Conservation (phyloP, 371 early-diverging fungal genomes). For the Thermomucor indicae-seudaticae region DNA sequence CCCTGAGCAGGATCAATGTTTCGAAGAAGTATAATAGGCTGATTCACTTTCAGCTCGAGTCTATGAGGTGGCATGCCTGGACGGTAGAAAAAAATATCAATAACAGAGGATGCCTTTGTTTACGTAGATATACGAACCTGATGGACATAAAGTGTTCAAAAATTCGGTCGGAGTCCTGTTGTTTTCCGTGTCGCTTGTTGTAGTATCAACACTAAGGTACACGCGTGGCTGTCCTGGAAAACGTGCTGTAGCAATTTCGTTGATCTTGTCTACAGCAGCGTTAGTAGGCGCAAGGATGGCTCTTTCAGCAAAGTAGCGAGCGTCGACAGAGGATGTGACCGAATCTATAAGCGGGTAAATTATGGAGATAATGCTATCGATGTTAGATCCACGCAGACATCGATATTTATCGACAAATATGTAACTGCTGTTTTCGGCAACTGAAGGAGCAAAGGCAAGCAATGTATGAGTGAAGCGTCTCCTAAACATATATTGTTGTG, state of each 20-base stretch:
- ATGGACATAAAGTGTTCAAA: not conserved
- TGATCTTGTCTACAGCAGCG: not conserved
- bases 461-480: no score
- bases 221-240: not conserved
- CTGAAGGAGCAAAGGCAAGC: no score
- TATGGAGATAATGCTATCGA: not conserved
- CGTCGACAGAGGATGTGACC: no score
- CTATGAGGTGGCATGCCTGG: slow-evolving; percentile 14
- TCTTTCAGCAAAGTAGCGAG: not conserved
- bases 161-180: not conserved
- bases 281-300: not conserved
- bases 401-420: no score
- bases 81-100: not conserved
- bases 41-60: slow-evolving; percentile 13
- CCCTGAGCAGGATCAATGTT: slow-evolving; percentile 10
- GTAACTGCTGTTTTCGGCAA: no score
- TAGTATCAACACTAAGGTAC: not conserved
- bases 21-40: slow-evolving; percentile 18
- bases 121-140: not conserved
- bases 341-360: not conserved
- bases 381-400: not conserved
- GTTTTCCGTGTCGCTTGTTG: not conserved
- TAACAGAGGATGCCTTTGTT: not conserved
- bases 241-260: not conserved
- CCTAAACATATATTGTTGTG: no score